A percentile compares a stretch with the other conserved stretches of the same genome.
Conservation (phyloP, 1,139 yeast genomes). For the Sugiyamaella xylanicola region DNA sequence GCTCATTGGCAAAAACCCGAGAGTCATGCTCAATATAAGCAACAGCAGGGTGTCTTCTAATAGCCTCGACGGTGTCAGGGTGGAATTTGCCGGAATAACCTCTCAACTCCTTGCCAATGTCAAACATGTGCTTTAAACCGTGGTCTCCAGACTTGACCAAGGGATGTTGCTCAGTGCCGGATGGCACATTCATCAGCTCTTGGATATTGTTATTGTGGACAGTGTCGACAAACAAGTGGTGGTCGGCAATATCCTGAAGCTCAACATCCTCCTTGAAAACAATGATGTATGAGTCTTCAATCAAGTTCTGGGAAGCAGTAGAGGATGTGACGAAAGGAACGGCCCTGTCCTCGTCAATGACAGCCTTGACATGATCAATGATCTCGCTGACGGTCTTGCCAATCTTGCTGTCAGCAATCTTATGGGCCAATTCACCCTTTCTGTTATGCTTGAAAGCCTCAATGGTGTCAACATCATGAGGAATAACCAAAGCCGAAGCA, state of each 20-base stretch:
- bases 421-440: constrained; percentile 9
- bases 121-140: constrained; percentile 70
- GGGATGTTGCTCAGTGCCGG: constrained; percentile 44
- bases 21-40: constrained; percentile 77
- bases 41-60: constrained; percentile 73
- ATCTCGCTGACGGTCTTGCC: constrained; percentile 4
- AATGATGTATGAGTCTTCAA: constrained; percentile 77
- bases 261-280: constrained; percentile 68
- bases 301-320: constrained; percentile 49
- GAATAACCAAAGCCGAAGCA: constrained; percentile 68
- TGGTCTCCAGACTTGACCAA: constrained; percentile 47
- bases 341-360: constrained; percentile 34
- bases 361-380: constrained; percentile 25
- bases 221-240: constrained; percentile 62
- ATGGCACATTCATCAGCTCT: constrained; percentile 30
- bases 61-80: constrained; percentile 66
- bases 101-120: constrained; percentile 51
- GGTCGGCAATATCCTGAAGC: constrained; percentile 57
- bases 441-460: constrained; percentile 27
- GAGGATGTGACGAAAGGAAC: constrained; percentile 48
- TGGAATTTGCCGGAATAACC: constrained; percentile 66
- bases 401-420: neutral
- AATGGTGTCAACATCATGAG: constrained; percentile 42
- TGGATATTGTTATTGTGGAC: constrained; percentile 46
- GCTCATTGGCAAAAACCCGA: constrained; percentile 58